Evolutionary conservation across 345 rosid species (phyloP), one percentile per base, ranked within the genome.

Genomic region (Noccaea caerulescens): DNA sequence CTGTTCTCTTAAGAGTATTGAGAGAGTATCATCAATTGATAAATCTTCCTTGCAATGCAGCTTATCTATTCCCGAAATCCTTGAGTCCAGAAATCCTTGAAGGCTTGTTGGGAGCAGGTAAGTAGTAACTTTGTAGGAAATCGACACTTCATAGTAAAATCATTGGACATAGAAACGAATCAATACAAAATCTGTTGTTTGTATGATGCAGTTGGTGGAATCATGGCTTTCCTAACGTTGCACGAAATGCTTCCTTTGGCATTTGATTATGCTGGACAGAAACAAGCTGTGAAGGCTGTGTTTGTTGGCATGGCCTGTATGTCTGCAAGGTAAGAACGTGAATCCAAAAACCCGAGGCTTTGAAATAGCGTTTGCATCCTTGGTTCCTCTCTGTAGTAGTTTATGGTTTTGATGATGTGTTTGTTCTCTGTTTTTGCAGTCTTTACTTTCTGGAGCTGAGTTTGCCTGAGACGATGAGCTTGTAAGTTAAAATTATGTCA

Each of bases 201-300:
- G 13, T 30, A 55, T 65, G 43, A 57, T 76, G 64, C 89, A 94
- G 99, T 94, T 78, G 97, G 99, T 72, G 99, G 99, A 67, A 95
- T 94, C 66, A 94, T 94, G 99, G 97, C 99, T 33, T 94, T 94
- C 82, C 85, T 94, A 20, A 94, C 99, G 20, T 83, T 94, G 75
- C 99, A 94, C 50, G 99, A 91, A 73, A 91, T 94, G 99, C 87
- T 94, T 61, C 99, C 99, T 4, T 82, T 94, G 82, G 97, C 99
- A 64, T 91, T 94, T 77, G 96, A 94, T 80, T 94, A 94, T 82
- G 97, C 97, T 13, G 99, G 97, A 34, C 99, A 84, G 84, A 94
- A 94, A 72, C 99, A 89, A 79, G 97, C 99, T 58, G 96, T 91
- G 32, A 94, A 94, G 78, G 97, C 99, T 55, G 95, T 91, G 53